Base-by-base conservation (phyloP, 352 stramenopile genomes). In the Phytophthora pseudosyringae region DNA sequence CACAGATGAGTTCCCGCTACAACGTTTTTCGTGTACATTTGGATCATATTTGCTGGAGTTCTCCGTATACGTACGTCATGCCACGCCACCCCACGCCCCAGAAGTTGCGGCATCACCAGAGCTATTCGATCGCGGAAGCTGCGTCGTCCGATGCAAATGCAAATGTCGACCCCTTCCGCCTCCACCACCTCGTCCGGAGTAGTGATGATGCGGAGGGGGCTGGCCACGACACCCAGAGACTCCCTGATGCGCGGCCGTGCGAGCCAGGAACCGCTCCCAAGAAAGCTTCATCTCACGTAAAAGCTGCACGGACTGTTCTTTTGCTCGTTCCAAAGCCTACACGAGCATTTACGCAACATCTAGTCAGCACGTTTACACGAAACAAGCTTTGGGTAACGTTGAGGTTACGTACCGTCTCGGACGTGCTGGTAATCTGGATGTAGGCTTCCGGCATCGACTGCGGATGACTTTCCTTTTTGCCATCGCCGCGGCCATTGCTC, bases 341-440 rank as follows among this genome's bases (percentile, higher is more conserved):
- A 50, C 25, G 38, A 69, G 11, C 4, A 73, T 40, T 54, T 18
- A 39, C 33, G 36, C 36, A 62, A 35, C 36, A 10, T 31, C 7
- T 26, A 9, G 43, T 68, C 33, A 67, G 26, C 9, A 55, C 41
- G 21, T 54, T n/a, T 28, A n/a, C 36, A 64, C 16, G 9, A 29
- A 59, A 32, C 15, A 40, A 52, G 29, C 8, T 35, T 7, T 18
- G 15, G 21, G 2, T 21, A 21, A 51, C 12, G 26, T 38, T 33
- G 41, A 55, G n/a, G 32, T 31, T 32, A 10, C 66, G 40, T 71
- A 86, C 78, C 55, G 79, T 66, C 35, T 88, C 79, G 2, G 73
- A 80, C 38, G 72, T 84, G 55, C 68, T 78, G 10, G 65, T 84
- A 59, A 86, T 84, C 38, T 82, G 76, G 25, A 86, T 80, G 55